Evolutionary conservation across 768 basidiomycete species (phyloP), one percentile per base, ranked within the genome.

Genomic region (Rickenella mellea): DNA sequence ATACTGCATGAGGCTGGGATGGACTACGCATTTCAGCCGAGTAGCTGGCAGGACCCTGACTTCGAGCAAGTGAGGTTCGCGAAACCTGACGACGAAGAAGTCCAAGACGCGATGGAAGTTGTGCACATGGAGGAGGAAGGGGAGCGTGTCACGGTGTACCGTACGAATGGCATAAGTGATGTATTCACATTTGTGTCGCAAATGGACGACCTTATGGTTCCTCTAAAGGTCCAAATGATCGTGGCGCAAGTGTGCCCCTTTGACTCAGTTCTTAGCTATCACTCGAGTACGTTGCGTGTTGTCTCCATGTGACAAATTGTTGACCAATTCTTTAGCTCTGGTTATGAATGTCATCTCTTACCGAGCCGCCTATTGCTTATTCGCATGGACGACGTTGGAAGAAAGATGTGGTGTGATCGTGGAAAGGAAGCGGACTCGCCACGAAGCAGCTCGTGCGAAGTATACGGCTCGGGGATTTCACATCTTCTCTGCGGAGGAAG

Each of bases 261-360:
- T 4, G 9, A 4, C 10, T 19, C 19, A 10, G 24, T 36, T 10
- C 9, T 36, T 3, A 10, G 24, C 12, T 36, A 19, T 11, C 33
- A 36, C 11, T 36, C 33, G 24, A 36, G 33, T 36, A 22, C 15
- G 32, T 33, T 12, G 0, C 33, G 24, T 5, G 10, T 17, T 15
- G 7, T 12, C 32, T 30, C 17, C 37, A 21, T 39, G 6, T 33
- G 46, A 10, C 37, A 19, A 4, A 19, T 27, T 10, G 33, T 27
- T 14, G 15, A 21, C 6, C 24, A 14, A 15, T 32, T n/a, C 12
- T 41, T 19, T 35, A 68, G 68, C 68, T 2, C 58, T 58, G 33
- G 68, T 69, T 1, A 66, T 69, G 62, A 73, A 73, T 43, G 42
- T 70, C 1, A 68, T 73, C 44, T 56, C 64, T 0, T 62, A 60